These are phyloP conservation scores for Fistulinella staudtii DNA, from an alignment of 1,284 basidiomycete species.

Conservation along the genomic window DNA sequence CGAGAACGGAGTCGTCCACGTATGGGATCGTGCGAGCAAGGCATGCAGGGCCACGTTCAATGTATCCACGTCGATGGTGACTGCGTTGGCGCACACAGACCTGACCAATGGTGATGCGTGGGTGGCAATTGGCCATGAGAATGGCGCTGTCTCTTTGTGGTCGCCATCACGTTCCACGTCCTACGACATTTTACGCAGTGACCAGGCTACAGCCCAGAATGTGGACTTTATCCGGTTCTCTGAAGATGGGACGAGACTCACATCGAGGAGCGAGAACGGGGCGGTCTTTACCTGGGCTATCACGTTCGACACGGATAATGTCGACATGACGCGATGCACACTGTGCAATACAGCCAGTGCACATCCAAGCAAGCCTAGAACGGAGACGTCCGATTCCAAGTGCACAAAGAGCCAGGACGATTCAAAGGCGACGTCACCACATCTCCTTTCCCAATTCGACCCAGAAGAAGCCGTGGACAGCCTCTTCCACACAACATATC, in stretches of 20 bases:
- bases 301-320: background rate
- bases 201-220: constrained; percentile 4
- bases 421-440: background rate
- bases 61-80: constrained; percentile 10
- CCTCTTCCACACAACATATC: constrained; percentile 8
- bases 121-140: constrained; percentile 17
- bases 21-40: constrained; percentile 18
- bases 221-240: constrained; percentile 14
- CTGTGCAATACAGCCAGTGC: background rate
- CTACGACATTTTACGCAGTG: constrained; percentile 5
- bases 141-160: constrained; percentile 19
- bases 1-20: constrained; percentile 8
- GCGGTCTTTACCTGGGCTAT: constrained; percentile 9
- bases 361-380: too few relatives aligned
- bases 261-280: constrained; percentile 11
- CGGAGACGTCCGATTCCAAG: too few relatives aligned
- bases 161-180: constrained; percentile 15
- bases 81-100: constrained; percentile 9
- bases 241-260: constrained; percentile 6
- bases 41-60: constrained; percentile 13
- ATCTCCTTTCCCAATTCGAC: constrained; percentile 10
- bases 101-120: background rate
- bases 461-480: constrained; percentile 10
- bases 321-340: constrained; percentile 8
- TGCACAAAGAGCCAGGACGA: background rate